Conservation (phyloP, 129 eudicot species). For the Scalesia atractyloides region DNA sequence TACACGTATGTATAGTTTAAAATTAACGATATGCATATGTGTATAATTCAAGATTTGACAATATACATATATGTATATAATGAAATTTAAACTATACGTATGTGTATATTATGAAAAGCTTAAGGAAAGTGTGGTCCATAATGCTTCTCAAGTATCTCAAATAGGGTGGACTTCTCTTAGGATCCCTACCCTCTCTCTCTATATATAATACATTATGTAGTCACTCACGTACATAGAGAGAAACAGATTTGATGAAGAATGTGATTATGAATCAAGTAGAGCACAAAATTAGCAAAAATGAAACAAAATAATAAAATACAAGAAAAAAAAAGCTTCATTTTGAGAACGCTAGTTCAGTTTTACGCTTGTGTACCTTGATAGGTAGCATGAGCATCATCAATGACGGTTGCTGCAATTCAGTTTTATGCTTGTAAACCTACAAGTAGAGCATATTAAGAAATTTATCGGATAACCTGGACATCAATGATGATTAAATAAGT, state of each 20-base stretch:
- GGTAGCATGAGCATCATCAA: slow-evolving; percentile 43
- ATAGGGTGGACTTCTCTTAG: no score
- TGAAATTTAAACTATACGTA: no score
- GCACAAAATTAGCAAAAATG: neutral
- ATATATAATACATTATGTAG: slow-evolving; percentile 1
- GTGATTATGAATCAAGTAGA: neutral
- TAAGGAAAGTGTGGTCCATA: no score
- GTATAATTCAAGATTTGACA: no score
- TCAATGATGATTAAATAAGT: neutral
- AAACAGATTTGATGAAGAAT: slow-evolving; percentile 2
- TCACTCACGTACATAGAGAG: neutral
- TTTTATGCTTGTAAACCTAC: slow-evolving; percentile 28
- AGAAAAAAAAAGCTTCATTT: neutral
- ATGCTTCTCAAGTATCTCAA: no score
- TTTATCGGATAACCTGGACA: neutral
- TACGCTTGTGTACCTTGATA: slow-evolving; percentile 31
- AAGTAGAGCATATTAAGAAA: slow-evolving; percentile 6
- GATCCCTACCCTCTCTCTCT: no score
- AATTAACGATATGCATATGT: no score
- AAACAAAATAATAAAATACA: neutral
- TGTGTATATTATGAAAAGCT: no score
- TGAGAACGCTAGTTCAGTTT: no score
- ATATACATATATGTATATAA: no score
- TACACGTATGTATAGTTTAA: no score
- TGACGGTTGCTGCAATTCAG: slow-evolving; percentile 32